Conservation (phyloP, 2,329 filamentous ascomycete genomes). For the Dactylonectria macrodidyma region DNA sequence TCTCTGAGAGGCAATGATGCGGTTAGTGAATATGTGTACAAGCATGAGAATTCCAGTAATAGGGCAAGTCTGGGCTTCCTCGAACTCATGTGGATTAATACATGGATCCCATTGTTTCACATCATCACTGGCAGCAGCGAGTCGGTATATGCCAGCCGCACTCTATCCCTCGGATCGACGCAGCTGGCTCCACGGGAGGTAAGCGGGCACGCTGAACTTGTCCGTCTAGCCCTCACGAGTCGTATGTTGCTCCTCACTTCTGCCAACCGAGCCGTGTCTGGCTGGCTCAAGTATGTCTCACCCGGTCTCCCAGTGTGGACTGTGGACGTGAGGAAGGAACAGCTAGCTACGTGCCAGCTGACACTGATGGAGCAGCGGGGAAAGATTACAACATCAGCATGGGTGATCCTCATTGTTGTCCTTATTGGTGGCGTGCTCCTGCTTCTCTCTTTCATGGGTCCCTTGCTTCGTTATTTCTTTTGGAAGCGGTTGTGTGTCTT, state of each 20-base stretch:
- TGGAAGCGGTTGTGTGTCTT: conserved; percentile 8
- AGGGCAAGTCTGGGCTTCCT: background rate
- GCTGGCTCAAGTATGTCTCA: conserved; percentile 1
- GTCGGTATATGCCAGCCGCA: conserved; percentile 12
- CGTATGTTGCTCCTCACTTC: conserved; percentile 12
- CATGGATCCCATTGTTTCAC: conserved; percentile 7
- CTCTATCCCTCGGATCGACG: conserved; percentile 4
- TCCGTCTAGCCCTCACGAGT: background rate
- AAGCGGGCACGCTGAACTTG: conserved; percentile 10
- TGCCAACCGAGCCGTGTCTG: background rate
- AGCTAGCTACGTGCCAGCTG: background rate
- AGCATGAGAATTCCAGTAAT: background rate
- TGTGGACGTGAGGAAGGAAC: background rate
- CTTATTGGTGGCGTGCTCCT: background rate
- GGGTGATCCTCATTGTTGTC: background rate
- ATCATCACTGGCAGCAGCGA: conserved; percentile 9
- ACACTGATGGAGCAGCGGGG: background rate
- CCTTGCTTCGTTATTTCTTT: conserved; percentile 5
- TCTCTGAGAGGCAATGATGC: background rate
- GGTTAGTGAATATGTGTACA: background rate
- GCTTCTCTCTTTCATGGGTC: conserved; percentile 3
- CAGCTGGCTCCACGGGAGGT: conserved; percentile 4
- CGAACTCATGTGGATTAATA: background rate
- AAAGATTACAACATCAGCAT: conserved; percentile 3
- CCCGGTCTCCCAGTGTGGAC: background rate